Evolutionary conservation across 1,139 yeast genomes (phyloP).

Genomic region (Suhomyces yuchorum): DNA sequence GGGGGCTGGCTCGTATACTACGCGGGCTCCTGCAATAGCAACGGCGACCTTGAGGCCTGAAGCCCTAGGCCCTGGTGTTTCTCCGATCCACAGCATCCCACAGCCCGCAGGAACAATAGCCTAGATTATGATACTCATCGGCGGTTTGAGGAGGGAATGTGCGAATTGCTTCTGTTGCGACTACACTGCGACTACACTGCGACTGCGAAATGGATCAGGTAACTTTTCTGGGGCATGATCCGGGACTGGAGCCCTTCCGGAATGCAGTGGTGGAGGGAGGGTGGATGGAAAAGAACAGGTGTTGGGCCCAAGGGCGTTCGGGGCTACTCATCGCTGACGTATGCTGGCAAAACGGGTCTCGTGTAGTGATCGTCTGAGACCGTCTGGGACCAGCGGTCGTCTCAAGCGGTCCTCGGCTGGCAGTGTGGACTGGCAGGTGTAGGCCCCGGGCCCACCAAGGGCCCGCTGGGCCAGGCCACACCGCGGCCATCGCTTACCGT

Average conservation of each 20-base stretch:
- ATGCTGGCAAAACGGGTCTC: neutral
- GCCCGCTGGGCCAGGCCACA: too few relatives aligned
- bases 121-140: slow-evolving; percentile 3
- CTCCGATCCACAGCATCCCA: slow-evolving; percentile 4
- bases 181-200: neutral
- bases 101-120: neutral
- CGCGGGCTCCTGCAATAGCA: neutral
- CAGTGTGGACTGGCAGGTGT: too few relatives aligned
- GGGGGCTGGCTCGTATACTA: neutral
- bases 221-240: neutral
- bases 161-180: neutral
- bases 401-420: too few relatives aligned
- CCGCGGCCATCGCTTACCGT: too few relatives aligned
- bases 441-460: too few relatives aligned
- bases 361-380: too few relatives aligned
- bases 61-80: neutral
- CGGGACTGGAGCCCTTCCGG: neutral
- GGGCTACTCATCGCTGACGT: neutral
- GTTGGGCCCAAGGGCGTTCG: too few relatives aligned
- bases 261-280: too few relatives aligned
- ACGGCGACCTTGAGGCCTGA: neutral
- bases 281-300: too few relatives aligned
- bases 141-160: neutral
- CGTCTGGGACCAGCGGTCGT: too few relatives aligned
- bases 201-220: neutral